A percentile compares a stretch with the other conserved stretches of the same genome.
Conservation (phyloP, 2,329 filamentous ascomycete species). For the Alternaria hordeiaustralica region DNA sequence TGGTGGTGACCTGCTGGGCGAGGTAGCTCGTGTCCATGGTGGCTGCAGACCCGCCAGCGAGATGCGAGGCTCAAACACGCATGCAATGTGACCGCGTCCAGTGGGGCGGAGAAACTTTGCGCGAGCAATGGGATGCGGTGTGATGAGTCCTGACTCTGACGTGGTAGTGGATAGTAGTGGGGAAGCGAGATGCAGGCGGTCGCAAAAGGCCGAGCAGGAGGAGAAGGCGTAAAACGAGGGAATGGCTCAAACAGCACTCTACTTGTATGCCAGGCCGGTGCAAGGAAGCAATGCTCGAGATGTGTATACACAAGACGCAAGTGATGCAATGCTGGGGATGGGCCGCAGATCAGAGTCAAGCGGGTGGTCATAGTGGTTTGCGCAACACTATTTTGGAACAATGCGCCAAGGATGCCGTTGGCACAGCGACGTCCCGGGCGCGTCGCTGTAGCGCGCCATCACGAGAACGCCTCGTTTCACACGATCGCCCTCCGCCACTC, state of each 20-base stretch:
- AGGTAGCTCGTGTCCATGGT: constrained; percentile 90
- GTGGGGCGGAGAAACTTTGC: constrained; percentile 9
- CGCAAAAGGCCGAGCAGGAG: constrained; percentile 1
- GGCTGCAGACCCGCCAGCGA: constrained; percentile 44
- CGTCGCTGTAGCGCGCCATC: constrained; percentile 19
- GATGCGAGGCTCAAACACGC: constrained; percentile 35
- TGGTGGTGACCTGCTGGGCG: constrained; percentile 92
- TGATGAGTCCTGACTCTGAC: not conserved
- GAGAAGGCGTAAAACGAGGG: constrained; percentile 13
- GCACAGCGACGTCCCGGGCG: constrained; percentile 22
- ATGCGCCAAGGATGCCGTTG: not conserved
- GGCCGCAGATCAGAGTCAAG: constrained; percentile 21
- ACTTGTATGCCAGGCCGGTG: not conserved
- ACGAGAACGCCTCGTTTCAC: constrained; percentile 33
- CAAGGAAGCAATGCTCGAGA: not conserved
- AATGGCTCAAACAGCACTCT: constrained; percentile 5
- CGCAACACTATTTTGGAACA: constrained; percentile 26
- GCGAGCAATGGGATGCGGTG: constrained; percentile 6
- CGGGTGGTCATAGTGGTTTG: constrained; percentile 25
- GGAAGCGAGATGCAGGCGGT: constrained; percentile 16
- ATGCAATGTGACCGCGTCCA: constrained; percentile 35
- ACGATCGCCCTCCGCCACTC: constrained; percentile 27
- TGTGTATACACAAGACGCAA: constrained; percentile 15
- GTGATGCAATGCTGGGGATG: constrained; percentile 38
- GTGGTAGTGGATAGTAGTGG: constrained; percentile 9